Percentiles rank a stretch among this genome's conserved stretches.
Evolutionary conservation across 2,329 filamentous ascomycete genomes (phyloP).

Genomic region (Sclerotinia sclerotiorum): DNA sequence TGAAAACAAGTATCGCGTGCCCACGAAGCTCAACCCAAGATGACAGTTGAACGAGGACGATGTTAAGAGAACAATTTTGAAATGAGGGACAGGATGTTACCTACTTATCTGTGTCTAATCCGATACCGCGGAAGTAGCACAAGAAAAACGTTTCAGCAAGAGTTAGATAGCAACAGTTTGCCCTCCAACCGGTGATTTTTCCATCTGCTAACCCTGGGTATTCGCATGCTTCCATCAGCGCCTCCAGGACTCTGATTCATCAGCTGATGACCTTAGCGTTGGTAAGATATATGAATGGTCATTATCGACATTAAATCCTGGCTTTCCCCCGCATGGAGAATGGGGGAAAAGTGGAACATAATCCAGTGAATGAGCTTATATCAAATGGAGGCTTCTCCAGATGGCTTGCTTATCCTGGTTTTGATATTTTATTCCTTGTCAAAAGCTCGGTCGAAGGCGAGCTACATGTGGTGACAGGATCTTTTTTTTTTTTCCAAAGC

Average conservation of each 20-base stretch:
- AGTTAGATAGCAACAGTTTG: neutral
- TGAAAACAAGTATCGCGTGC: neutral
- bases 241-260: neutral
- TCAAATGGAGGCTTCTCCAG: neutral
- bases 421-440: neutral
- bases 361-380: neutral
- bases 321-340: slow-evolving; percentile 10
- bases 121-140: neutral
- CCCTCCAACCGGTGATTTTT: neutral
- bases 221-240: slow-evolving; percentile 2
- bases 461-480: neutral
- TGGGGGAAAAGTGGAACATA: slow-evolving; percentile 8
- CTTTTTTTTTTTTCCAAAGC: neutral
- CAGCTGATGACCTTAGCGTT: slow-evolving; percentile 18
- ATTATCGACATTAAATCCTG: neutral
- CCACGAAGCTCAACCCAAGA: neutral
- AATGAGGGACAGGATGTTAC: neutral
- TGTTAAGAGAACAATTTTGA: neutral
- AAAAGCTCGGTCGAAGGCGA: neutral
- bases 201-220: neutral
- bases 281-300: neutral
- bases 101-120: slow-evolving; percentile 16
- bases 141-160: neutral
- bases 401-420: neutral
- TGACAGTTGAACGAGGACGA: neutral